These are phyloP conservation scores for Penicillium paradoxum DNA, from an alignment of 495 filamentous ascomycete species.

Conservation along the genomic window DNA sequence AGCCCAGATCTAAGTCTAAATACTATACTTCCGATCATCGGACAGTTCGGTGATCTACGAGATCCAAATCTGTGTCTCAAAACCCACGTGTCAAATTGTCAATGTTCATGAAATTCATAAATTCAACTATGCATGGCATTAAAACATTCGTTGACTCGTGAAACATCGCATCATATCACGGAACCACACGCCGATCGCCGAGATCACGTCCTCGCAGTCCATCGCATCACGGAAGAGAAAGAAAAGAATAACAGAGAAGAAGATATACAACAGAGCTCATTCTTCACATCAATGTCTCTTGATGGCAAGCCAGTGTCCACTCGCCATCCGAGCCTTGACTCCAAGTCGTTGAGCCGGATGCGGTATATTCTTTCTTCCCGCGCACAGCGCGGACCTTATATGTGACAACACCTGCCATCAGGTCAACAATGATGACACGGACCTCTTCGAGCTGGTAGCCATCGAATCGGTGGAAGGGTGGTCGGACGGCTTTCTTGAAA, in stretches of 20 bases:
- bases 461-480: constrained; percentile 44
- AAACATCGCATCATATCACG: constrained; percentile 15
- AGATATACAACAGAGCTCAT: not conserved
- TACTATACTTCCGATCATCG: not conserved
- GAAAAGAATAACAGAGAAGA: not conserved
- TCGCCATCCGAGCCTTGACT: constrained; percentile 43
- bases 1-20: not conserved
- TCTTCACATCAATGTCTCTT: constrained; percentile 33
- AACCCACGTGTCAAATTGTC: too few species aligned
- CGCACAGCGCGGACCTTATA: constrained; percentile 31
- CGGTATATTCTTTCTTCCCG: constrained; percentile 26
- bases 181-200: constrained; percentile 5
- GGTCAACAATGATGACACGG: constrained; percentile 39
- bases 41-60: not conserved
- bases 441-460: constrained; percentile 37
- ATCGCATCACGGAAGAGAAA: not conserved
- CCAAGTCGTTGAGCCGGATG: constrained; percentile 39
- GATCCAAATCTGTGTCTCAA: too few species aligned
- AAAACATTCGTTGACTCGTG: constrained; percentile 14
- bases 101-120: too few species aligned
- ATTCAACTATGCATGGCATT: constrained; percentile 6
- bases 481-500: constrained; percentile 25
- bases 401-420: constrained; percentile 42
- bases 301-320: constrained; percentile 37
- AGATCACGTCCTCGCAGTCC: not conserved